Conservation (phyloP, 495 filamentous ascomycete genomes). For the Xylaria grammica region DNA sequence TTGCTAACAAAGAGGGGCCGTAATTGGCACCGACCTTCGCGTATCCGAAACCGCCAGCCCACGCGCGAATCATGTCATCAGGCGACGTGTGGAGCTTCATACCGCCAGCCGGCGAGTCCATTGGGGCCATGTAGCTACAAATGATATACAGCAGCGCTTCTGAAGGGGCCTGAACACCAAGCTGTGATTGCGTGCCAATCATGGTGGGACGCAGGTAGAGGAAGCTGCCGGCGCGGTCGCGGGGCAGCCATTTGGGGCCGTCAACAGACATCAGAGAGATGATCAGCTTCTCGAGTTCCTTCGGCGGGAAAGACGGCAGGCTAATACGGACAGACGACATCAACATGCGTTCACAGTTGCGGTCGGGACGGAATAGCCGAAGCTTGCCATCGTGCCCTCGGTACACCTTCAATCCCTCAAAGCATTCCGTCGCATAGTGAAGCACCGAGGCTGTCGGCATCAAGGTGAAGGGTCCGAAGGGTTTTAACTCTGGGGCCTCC, state of each 20-base stretch:
- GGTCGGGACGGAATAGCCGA: slow-evolving; percentile 82
- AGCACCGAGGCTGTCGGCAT: slow-evolving; percentile 85
- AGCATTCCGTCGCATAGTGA: slow-evolving; percentile 92
- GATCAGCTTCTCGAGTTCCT: slow-evolving; percentile 76
- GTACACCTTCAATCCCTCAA: slow-evolving; percentile 89
- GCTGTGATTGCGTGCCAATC: slow-evolving; percentile 77
- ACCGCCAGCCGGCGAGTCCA: slow-evolving; percentile 61
- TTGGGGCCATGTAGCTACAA: slow-evolving; percentile 69
- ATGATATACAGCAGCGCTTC: slow-evolving; percentile 88
- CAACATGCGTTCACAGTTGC: slow-evolving; percentile 77
- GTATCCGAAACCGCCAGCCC: slow-evolving; percentile 90
- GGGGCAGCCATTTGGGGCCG: slow-evolving; percentile 80
- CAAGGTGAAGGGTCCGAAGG: slow-evolving; percentile 79
- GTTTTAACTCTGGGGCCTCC: slow-evolving; percentile 76
- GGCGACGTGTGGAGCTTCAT: slow-evolving; percentile 78
- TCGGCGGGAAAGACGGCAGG: slow-evolving; percentile 74
- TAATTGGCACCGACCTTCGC: slow-evolving; percentile 95
- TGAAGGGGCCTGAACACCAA: slow-evolving; percentile 81
- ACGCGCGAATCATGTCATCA: slow-evolving; percentile 82
- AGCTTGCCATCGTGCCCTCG: slow-evolving; percentile 81
- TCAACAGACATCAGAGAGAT: slow-evolving; percentile 70
- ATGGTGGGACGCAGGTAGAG: slow-evolving; percentile 83
- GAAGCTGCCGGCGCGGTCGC: slow-evolving; percentile 66
- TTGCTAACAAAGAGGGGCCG: slow-evolving; percentile 77
- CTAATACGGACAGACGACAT: slow-evolving; percentile 75